Base-by-base conservation (phyloP, 306 rosid genomes). In the Lathyrus sativus region DNA sequence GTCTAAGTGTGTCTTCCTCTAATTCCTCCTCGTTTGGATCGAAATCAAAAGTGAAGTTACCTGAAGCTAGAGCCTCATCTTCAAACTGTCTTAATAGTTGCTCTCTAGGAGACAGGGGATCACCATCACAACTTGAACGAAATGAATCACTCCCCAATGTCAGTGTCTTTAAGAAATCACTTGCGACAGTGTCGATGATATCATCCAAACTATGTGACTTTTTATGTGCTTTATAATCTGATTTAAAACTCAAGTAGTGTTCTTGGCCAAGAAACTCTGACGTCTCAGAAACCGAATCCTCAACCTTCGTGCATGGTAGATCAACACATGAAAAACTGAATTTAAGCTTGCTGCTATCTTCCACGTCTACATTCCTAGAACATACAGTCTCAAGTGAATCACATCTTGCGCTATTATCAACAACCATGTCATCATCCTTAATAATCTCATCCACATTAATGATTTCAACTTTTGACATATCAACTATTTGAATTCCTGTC, bases 51-150 rank as follows among this genome's bases (percentile, higher is more conserved):
- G 72, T 3, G 18, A 67, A 43, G 72, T 80, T 56, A 51, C 85
- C 83, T 0, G 82, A 88, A 77, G 71, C 65, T 63, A 80, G 67
- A 55, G 83, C 72, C 68, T 91, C 97, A 2, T 79, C 69, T 79
- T 88, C 97, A 78, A 88, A 88, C 78, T 85, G 80, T 65, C 88
- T 85, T 70, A 85, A 80, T 67, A 91, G 95, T 63, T 59, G 71
- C 80, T 85, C 97, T 75, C 92, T 78, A 58, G 97, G 97, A 74
- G 97, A 91, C 39, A 68, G 79, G 3, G 87, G 80, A 60, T 88
- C 87, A 70, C 78, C 55, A 15, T 73, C 77, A 39, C 79, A 79
- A 76, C 79, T 62, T 65, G 65, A 71, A 67, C 45, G 71, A 67
- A 22, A 77, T 14, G 85, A 79, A 73, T 76, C 84, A 39, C 80